phyloP scores from a whole-genome alignment of 2,329 filamentous ascomycete species.

The Stagonosporopsis rhizophila region DNA sequence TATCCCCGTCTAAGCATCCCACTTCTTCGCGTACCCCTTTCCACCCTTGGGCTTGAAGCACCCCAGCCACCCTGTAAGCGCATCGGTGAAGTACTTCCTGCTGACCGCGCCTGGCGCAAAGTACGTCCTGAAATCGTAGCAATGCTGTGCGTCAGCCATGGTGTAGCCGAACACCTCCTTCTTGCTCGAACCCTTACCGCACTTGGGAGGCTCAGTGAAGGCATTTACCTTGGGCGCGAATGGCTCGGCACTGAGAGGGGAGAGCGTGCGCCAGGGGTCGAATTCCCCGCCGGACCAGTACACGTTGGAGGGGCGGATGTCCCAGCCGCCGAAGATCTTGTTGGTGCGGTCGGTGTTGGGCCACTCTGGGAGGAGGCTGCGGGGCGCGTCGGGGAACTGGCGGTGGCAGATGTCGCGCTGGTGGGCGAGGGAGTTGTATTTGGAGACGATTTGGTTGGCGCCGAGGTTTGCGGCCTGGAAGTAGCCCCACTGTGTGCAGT shows the following conservation, averaged over 20 bases:
- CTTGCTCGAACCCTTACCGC: slow-evolving; percentile 47
- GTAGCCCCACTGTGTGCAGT: slow-evolving; percentile 61
- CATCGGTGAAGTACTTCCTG: slow-evolving; percentile 49
- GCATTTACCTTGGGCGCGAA: slow-evolving; percentile 52
- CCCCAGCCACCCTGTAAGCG: slow-evolving; percentile 56
- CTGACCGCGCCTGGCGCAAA: slow-evolving; percentile 45
- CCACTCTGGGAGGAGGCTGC: slow-evolving; percentile 50
- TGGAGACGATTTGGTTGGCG: slow-evolving; percentile 56
- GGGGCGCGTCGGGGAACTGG: slow-evolving; percentile 55
- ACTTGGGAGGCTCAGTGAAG: slow-evolving; percentile 54
- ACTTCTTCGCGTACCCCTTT: slow-evolving; percentile 9
- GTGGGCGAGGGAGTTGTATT: slow-evolving; percentile 55
- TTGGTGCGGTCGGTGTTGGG: slow-evolving; percentile 54
- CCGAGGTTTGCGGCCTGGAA: slow-evolving; percentile 59
- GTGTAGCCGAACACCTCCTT: slow-evolving; percentile 58
- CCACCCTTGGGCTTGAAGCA: slow-evolving; percentile 45
- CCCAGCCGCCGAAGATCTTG: slow-evolving; percentile 58
- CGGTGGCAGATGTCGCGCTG: slow-evolving; percentile 56
- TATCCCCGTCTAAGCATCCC: slow-evolving; percentile 3
- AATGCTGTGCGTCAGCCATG: slow-evolving; percentile 56
- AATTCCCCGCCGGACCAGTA: slow-evolving; percentile 60
- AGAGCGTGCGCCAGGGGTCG: slow-evolving; percentile 61
- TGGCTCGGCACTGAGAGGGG: slow-evolving; percentile 51
- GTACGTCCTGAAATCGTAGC: slow-evolving; percentile 55
- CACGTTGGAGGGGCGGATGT: slow-evolving; percentile 59